Conservation (phyloP, 129 eudicot species). For the Gnaphalium uliginosum region DNA sequence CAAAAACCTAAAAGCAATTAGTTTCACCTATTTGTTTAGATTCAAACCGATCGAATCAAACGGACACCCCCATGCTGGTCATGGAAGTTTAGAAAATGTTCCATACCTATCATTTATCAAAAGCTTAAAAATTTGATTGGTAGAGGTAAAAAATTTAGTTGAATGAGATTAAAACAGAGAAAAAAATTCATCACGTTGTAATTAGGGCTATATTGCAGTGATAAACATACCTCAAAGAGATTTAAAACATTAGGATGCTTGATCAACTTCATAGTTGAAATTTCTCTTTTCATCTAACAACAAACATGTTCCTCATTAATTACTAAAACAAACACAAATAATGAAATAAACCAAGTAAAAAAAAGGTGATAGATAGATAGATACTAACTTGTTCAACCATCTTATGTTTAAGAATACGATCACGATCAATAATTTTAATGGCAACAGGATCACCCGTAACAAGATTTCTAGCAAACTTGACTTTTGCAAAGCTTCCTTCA, state of each 20-base stretch:
- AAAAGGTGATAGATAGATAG: not conserved
- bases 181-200: no score
- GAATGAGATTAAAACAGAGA: no score
- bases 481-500: constrained; percentile 91
- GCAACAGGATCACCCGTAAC: constrained; percentile 64
- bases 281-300: constrained; percentile 79
- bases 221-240: constrained; percentile 57
- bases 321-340: not conserved
- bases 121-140: no score
- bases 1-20: no score
- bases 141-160: no score
- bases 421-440: constrained; percentile 82
- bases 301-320: not conserved
- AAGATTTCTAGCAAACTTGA: constrained; percentile 63
- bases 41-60: no score
- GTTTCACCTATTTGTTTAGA: no score
- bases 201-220: no score
- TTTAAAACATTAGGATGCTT: constrained; percentile 84
- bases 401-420: constrained; percentile 66
- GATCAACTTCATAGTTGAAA: constrained; percentile 86
- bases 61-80: not conserved
- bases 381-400: constrained; percentile 72
- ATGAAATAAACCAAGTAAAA: not conserved
- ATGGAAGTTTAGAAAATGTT: not conserved
- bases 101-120: no score